Evolutionary conservation across 192 early-diverging fungal species (phyloP).

Genomic region (Pilobolus umbonatus): DNA sequence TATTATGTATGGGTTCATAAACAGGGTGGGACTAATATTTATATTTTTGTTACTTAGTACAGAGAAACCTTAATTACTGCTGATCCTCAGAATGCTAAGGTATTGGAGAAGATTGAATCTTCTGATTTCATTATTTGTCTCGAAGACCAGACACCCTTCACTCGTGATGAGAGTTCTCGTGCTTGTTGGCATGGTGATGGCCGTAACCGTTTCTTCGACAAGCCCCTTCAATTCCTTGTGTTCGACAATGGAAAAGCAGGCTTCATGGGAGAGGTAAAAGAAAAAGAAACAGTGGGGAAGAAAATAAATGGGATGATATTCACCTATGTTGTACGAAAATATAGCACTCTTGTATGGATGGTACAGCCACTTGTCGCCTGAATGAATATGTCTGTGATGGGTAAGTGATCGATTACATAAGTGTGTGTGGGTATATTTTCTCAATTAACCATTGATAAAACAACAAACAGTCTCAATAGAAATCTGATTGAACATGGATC

Average conservation of each 20-base stretch:
- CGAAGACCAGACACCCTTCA: constrained; percentile 82
- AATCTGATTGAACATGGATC: neutral
- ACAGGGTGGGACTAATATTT: neutral
- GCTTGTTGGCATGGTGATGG: constrained; percentile 96
- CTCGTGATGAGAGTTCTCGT: constrained; percentile 79
- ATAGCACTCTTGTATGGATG: constrained; percentile 85
- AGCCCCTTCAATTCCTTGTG: constrained; percentile 78
- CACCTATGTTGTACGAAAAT: neutral
- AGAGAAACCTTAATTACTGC: constrained; percentile 61
- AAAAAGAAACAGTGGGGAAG: neutral
- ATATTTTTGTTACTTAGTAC: constrained; percentile 28
- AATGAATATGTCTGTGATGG: constrained; percentile 74
- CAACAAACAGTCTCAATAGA: neutral
- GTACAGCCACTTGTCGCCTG: constrained; percentile 81
- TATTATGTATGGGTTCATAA: neutral
- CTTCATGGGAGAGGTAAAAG: constrained; percentile 74
- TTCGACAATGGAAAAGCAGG: constrained; percentile 97
- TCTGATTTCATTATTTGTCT: constrained; percentile 85
- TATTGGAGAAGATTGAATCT: constrained; percentile 77
- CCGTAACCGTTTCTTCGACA: constrained; percentile 97
- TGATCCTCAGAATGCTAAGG: constrained; percentile 62
- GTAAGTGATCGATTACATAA: no score
- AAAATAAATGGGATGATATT: neutral
- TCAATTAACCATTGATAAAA: no score
- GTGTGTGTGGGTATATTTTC: no score